A percentile compares a stretch with the other conserved stretches of the same genome.
Evolutionary conservation across 768 basidiomycete species (phyloP).

Genomic region (Leccinum variicolor): DNA sequence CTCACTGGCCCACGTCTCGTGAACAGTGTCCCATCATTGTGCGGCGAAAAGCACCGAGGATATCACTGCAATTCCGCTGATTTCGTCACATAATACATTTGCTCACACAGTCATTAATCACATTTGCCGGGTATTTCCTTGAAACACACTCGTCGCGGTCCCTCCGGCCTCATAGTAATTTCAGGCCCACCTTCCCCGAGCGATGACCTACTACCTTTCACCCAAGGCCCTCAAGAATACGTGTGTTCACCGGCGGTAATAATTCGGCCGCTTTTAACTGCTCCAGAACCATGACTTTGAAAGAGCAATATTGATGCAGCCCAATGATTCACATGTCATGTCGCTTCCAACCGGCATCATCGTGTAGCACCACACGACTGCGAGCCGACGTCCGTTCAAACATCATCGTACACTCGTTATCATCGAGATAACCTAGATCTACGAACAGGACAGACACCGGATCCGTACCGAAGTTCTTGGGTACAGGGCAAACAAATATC

Average conservation of each 20-base stretch:
- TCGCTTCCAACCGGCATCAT: background rate
- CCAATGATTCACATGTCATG: background rate
- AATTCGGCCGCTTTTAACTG: background rate
- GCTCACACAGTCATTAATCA: background rate
- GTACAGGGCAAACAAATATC: conserved; percentile 1
- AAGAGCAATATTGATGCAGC: background rate
- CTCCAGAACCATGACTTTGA: background rate
- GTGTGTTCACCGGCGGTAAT: background rate
- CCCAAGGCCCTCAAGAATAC: too few relatives aligned
- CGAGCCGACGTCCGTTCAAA: background rate
- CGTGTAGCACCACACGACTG: background rate
- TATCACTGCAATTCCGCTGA: background rate
- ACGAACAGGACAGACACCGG: background rate
- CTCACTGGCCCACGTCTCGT: background rate
- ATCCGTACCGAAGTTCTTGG: background rate
- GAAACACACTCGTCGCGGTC: conserved; percentile 10
- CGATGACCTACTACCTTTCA: background rate
- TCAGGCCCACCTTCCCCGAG: conserved; percentile 1
- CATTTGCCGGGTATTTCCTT: conserved; percentile 10
- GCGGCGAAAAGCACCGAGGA: background rate
- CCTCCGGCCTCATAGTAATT: conserved; percentile 3
- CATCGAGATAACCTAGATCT: background rate
- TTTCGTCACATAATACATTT: background rate
- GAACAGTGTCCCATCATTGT: background rate
- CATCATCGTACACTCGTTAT: conserved; percentile 7